phyloP scores from a whole-genome alignment of 2,329 filamentous ascomycete genomes.

The Diplodia sapinea region DNA sequence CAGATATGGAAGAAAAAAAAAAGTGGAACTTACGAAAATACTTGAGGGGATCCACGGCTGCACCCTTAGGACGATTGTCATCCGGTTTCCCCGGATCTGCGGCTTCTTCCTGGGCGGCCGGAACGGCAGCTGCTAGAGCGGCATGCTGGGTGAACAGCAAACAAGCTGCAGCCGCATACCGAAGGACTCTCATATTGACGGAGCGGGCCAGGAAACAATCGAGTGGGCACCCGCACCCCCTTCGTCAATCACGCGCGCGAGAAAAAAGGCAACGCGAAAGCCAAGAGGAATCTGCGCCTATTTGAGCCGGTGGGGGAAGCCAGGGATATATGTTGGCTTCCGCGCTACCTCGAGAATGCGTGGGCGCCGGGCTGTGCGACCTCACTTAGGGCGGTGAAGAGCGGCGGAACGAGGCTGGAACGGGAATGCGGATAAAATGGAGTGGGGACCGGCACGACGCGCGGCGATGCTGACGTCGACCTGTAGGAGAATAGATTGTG shows the following conservation, averaged over 20 bases:
- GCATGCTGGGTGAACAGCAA: slow-evolving; percentile 6
- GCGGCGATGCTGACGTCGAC: slow-evolving; percentile 16
- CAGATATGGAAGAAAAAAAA: neutral
- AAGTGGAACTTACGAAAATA: slow-evolving; percentile 29
- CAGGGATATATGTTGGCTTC: slow-evolving; percentile 5
- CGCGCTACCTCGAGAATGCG: neutral
- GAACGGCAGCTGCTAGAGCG: slow-evolving; percentile 2
- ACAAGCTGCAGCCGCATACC: slow-evolving; percentile 21
- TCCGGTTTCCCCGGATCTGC: slow-evolving; percentile 16
- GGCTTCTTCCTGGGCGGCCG: slow-evolving; percentile 1
- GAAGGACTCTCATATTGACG: slow-evolving; percentile 5
- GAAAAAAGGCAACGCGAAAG: neutral
- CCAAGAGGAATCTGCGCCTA: neutral
- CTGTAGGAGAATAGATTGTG: slow-evolving; percentile 14
- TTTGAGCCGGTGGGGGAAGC: neutral
- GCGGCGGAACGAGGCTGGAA: neutral
- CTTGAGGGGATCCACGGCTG: slow-evolving; percentile 17
- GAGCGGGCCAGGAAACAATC: neutral
- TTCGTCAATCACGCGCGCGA: neutral
- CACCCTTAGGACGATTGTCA: neutral
- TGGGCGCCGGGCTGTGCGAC: neutral
- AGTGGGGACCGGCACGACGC: slow-evolving; percentile 9
- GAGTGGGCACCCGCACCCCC: neutral
- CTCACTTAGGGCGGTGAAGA: slow-evolving; percentile 10
- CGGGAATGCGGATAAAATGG: slow-evolving; percentile 12